Percentiles rank a stretch among this genome's conserved stretches.
Conservation (phyloP, 2,329 filamentous ascomycete species). For the Exophiala calicioides region DNA sequence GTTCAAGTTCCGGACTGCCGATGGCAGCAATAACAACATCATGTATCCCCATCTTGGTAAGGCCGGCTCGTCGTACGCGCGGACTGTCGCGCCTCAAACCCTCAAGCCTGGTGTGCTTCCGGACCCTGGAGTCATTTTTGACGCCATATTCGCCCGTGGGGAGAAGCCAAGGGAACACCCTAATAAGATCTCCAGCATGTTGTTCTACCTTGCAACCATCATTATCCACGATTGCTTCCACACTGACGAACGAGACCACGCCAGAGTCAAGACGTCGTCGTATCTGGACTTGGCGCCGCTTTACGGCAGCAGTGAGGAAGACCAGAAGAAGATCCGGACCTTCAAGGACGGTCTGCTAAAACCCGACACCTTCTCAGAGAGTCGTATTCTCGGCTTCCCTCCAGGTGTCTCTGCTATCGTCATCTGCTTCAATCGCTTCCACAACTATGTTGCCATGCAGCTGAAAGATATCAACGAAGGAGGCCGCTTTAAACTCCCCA, state of each 20-base stretch:
- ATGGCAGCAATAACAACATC: conserved; percentile 50
- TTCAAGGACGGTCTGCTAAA: conserved; percentile 64
- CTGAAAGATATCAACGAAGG: conserved; percentile 65
- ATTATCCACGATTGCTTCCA: conserved; percentile 61
- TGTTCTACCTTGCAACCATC: conserved; percentile 71
- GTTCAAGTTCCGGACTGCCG: conserved; percentile 36
- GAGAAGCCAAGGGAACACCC: conserved; percentile 55
- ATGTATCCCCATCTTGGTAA: conserved; percentile 61
- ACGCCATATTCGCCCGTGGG: conserved; percentile 64
- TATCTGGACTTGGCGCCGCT: conserved; percentile 70
- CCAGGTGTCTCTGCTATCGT: conserved; percentile 63
- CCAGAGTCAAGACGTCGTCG: conserved; percentile 65
- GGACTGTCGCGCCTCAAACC: conserved; percentile 57
- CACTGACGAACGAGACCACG: conserved; percentile 62
- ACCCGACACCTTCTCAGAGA: conserved; percentile 66
- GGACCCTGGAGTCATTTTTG: conserved; percentile 65
- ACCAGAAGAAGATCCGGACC: conserved; percentile 62
- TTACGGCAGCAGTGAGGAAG: conserved; percentile 63
- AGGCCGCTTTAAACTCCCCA: conserved; percentile 48
- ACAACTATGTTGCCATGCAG: conserved; percentile 65
- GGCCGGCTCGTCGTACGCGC: conserved; percentile 64
- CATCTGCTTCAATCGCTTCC: conserved; percentile 65
- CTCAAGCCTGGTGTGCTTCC: conserved; percentile 60
- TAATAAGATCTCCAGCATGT: conserved; percentile 66
- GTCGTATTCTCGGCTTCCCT: conserved; percentile 62